Evolutionary conservation across 2,329 filamentous ascomycete species (phyloP).

Genomic region (Aspergillus spinulosporus): DNA sequence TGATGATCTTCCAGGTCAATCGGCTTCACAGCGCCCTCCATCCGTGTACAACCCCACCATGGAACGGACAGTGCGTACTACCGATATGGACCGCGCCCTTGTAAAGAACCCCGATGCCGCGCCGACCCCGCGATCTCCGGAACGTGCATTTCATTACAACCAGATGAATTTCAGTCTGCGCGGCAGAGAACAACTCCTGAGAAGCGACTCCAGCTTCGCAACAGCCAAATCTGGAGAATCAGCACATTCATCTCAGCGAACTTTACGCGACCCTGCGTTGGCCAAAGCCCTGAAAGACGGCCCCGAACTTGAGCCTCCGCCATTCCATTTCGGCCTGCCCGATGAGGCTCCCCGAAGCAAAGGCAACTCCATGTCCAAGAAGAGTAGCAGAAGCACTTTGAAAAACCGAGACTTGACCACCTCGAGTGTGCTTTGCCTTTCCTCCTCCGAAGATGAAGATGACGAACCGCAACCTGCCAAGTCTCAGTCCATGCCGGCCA

Average conservation of each 20-base stretch:
- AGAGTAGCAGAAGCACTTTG: constrained; percentile 41
- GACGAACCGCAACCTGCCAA: constrained; percentile 33
- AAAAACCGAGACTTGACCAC: constrained; percentile 44
- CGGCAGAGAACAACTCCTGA: constrained; percentile 26
- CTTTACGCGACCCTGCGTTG: constrained; percentile 21
- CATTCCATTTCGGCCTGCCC: constrained; percentile 21
- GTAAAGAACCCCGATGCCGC: constrained; percentile 31
- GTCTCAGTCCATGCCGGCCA: constrained; percentile 16
- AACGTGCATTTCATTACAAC: constrained; percentile 24
- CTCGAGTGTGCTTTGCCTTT: constrained; percentile 50
- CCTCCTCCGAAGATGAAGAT: constrained; percentile 51
- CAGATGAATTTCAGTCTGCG: constrained; percentile 27
- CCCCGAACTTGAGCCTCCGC: constrained; percentile 16
- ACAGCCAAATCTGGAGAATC: constrained; percentile 10
- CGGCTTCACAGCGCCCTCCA: constrained; percentile 22
- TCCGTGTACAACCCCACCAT: constrained; percentile 29
- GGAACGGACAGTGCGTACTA: constrained; percentile 34
- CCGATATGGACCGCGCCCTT: constrained; percentile 36
- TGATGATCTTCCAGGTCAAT: constrained; percentile 20
- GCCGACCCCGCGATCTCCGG: constrained; percentile 13
- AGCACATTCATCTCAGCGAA: constrained; percentile 13
- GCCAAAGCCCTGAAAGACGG: constrained; percentile 26
- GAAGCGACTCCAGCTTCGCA: constrained; percentile 22
- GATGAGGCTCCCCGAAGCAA: constrained; percentile 23
- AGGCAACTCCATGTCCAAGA: constrained; percentile 32